Conservation (phyloP, 192 early-diverging fungal species). For the Linnemannia zychae region DNA sequence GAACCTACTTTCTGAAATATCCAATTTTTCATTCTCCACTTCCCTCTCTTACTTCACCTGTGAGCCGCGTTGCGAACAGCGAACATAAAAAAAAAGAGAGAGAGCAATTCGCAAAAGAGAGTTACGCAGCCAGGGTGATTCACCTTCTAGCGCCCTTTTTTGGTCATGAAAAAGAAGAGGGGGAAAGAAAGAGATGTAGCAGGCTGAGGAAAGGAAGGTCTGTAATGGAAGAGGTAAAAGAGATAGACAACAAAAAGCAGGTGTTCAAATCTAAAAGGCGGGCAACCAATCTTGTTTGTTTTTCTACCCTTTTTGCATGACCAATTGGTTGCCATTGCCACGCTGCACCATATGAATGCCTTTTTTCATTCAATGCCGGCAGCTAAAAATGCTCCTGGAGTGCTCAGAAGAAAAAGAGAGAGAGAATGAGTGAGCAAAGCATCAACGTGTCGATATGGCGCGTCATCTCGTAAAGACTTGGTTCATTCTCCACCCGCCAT, state of each 20-base stretch:
- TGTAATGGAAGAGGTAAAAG: background rate
- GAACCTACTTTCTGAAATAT: background rate
- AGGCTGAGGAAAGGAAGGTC: background rate
- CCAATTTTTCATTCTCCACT: slow-evolving; percentile 23
- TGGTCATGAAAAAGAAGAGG: background rate
- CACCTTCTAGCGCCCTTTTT: background rate
- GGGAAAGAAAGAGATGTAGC: too few relatives aligned
- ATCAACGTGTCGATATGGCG: background rate
- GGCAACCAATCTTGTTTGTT: too few relatives aligned
- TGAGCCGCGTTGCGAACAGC: background rate
- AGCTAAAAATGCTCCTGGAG: background rate
- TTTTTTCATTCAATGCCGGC: background rate
- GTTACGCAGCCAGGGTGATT: background rate
- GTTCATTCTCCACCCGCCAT: slow-evolving; percentile 1
- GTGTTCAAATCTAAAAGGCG: background rate
- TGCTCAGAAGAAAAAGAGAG: background rate
- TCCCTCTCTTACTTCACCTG: background rate
- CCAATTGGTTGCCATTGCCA: background rate
- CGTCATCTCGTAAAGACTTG: background rate
- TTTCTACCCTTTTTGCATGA: background rate
- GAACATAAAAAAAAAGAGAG: background rate
- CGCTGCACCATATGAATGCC: background rate
- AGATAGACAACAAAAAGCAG: background rate
- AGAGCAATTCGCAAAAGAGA: slow-evolving; percentile 9
- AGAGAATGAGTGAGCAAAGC: background rate